Evolutionary conservation across 2,329 filamentous ascomycete species (phyloP), one percentile per base, ranked within the genome.

Genomic region (Colletotrichum eremochloae): DNA sequence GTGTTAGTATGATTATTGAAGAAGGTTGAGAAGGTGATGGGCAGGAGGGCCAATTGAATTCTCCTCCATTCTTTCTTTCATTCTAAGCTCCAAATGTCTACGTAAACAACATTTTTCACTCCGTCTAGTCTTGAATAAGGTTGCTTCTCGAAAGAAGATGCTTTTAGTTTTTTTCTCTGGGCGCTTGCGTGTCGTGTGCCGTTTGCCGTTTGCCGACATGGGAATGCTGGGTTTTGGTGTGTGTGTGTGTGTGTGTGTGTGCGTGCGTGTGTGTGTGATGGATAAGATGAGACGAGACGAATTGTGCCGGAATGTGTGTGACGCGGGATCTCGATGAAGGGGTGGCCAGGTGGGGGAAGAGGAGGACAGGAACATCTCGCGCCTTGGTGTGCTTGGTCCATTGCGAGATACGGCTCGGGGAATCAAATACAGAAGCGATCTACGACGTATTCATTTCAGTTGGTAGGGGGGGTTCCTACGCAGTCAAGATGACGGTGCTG

Each of bases 151-250:
- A 44, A 7, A 44, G 42, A 20, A 6, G 14, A 15, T 42, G 15
- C 18, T 20, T 42, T 44, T 29, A 8, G 29, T 42, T 29, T 18
- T 15, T 11, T 58, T 58, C 1, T 46, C 18, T 48, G 46, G n/a
- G 9, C 5, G 36, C n/a, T 42, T 46, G 5, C 12, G 55, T n/a
- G 58, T 8, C 48, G 29, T 18, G 20, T 68, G 57, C 68, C 63
- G 63, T 40, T 31, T 56, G 57, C 52, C 58, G 57, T 40, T 31
- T 56, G 57, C 52, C 58, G 57, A 42, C 68, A 42, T 71, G 64
- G 65, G 68, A 42, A 71, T 71, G 65, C 58, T 52, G 64, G 68
- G 29, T 31, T 52, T n/a, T 6, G 14, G 50, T 33, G 24, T 44
- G 7, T 46, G 42, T 14, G 42, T 20, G 42, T 20, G 42, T 20